Evolutionary conservation across 768 basidiomycete genomes (phyloP), one percentile per base, ranked within the genome.

Genomic region (Hygrophoropsis aurantiaca): DNA sequence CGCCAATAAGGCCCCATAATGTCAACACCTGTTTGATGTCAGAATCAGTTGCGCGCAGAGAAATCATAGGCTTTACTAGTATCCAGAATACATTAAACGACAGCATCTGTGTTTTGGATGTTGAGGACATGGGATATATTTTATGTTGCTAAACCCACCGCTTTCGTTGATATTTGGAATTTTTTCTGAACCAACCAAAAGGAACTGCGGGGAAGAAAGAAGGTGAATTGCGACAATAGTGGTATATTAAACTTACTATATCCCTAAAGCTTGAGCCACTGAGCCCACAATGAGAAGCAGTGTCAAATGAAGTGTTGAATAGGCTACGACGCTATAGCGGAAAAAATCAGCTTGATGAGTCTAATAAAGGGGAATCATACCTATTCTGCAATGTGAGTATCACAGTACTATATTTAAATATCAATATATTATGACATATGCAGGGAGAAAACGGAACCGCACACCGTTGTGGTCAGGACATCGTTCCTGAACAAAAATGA

Each of bases 391-490:
- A 60, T 2, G 85, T 87, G 5, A 66, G 77, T 43, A 89, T 75
- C 30, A 87, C 82, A 16, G 85, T 86, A 5, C 84, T 86, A 53
- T 21, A 34, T 27, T n/a, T 42, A 36, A 37, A 45, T 30, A 19
- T 48, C 35, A 50, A 46, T 15, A 25, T 13, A 24, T 11, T 10
- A 44, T 5, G 8, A 5, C 19, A 23, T 36, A 42, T 32, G 11
- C 20, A 50, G 24, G n/a, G 24, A 9, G 18, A 13, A n/a, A 24
- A 6, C 44, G 34, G 8, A 24, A 56, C n/a, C 77, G 30, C 64
- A 87, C 85, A 87, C 82, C 30, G 84, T 81, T 0, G 87, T 87
- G 57, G 87, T 87, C 33, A 87, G 62, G 2, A 86, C 83, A 58
- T 87, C 85, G 23, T 84, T 84, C 84, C 84, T 86, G n/a, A n/a